phyloP scores from a whole-genome alignment of 2,329 filamentous ascomycete genomes.

The Erysiphe neolycopersici region DNA sequence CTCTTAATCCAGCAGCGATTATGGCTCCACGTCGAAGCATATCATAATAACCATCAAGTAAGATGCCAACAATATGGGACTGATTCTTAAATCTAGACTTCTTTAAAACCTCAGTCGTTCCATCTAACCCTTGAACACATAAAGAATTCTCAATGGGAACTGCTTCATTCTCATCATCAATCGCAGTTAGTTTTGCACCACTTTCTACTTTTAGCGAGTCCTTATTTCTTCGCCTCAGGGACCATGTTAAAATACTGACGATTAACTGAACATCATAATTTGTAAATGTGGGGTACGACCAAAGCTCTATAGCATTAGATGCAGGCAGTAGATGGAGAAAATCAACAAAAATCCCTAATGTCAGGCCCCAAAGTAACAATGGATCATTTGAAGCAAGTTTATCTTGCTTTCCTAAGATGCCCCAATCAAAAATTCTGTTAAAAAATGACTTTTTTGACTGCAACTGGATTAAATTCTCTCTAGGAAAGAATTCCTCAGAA shows the following conservation, averaged over 20 bases:
- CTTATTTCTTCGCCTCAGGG: constrained; percentile 25
- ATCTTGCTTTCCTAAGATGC: not conserved
- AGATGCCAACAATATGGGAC: constrained; percentile 9
- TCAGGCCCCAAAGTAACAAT: constrained; percentile 40
- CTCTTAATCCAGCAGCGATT: constrained; percentile 7
- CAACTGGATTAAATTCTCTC: constrained; percentile 1
- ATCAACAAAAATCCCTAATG: constrained; percentile 38
- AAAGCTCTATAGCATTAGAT: constrained; percentile 29
- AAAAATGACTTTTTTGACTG: not conserved
- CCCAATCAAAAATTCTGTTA: too few relatives aligned
- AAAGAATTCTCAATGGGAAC: constrained; percentile 5
- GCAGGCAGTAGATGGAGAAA: constrained; percentile 42
- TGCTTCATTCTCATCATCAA: constrained; percentile 10
- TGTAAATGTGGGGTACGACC: constrained; percentile 44
- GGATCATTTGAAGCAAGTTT: constrained; percentile 15
- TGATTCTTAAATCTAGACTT: not conserved
- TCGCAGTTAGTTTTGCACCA: constrained; percentile 10
- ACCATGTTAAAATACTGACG: constrained; percentile 31
- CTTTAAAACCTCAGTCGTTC: constrained; percentile 5
- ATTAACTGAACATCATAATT: constrained; percentile 30
- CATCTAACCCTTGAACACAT: constrained; percentile 4
- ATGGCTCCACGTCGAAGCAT: constrained; percentile 9
- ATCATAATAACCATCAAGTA: constrained; percentile 14
- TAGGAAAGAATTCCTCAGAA: constrained; percentile 20
- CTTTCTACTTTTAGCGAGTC: constrained; percentile 8